Conservation (phyloP, 2,329 filamentous ascomycete genomes). For the Alternaria consortialis region DNA sequence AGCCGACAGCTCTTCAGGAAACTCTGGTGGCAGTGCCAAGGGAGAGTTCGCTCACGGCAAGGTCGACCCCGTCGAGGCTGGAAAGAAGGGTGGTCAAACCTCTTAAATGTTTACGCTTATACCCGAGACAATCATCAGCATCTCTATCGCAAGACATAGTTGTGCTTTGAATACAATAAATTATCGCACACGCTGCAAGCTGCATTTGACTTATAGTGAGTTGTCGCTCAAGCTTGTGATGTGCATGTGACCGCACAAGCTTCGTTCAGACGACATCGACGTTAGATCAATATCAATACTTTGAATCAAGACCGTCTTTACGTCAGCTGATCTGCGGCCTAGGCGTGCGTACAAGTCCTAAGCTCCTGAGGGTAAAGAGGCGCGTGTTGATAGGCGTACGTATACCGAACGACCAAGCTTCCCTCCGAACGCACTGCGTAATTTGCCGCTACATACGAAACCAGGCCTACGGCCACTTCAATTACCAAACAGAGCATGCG, state of each 20-base stretch:
- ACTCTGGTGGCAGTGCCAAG: conserved; percentile 15
- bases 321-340: too few relatives aligned
- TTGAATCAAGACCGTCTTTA: too few relatives aligned
- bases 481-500: too few relatives aligned
- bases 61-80: conserved; percentile 21
- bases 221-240: background rate
- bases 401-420: too few relatives aligned
- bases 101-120: conserved; percentile 8
- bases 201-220: rapidly evolving
- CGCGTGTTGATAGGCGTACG: too few relatives aligned
- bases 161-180: background rate
- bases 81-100: conserved; percentile 20
- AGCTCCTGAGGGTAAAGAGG: too few relatives aligned
- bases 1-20: conserved; percentile 7
- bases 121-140: background rate
- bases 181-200: background rate
- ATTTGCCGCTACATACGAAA: too few relatives aligned
- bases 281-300: too few relatives aligned
- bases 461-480: too few relatives aligned
- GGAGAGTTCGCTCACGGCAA: conserved; percentile 1
- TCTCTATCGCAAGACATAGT: background rate
- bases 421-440: too few relatives aligned
- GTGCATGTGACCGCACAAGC: background rate
- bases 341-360: too few relatives aligned
- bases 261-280: too few relatives aligned